These are phyloP conservation scores for Blumeriella jaapii DNA, from an alignment of 2,329 filamentous ascomycete species.

Conservation along the genomic window DNA sequence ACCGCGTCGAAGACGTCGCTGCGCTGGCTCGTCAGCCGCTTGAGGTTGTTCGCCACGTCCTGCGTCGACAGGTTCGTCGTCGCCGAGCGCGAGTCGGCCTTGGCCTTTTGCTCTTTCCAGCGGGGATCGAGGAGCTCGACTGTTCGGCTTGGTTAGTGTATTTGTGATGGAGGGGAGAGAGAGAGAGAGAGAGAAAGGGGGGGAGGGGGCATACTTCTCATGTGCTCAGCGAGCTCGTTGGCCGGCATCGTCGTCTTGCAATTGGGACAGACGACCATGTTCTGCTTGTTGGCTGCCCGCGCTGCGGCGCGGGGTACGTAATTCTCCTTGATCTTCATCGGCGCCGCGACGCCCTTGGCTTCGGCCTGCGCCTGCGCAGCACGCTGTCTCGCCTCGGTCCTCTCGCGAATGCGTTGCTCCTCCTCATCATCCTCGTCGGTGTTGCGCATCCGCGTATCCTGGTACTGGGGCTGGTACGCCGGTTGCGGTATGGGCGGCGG, in stretches of 20 bases:
- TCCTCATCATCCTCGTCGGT: constrained; percentile 48
- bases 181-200: constrained; percentile 1
- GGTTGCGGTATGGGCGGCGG: constrained; percentile 31
- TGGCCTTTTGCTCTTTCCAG: constrained; percentile 93
- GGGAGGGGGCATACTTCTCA: constrained; percentile 54
- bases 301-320: constrained; percentile 79
- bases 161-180: not conserved
- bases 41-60: constrained; percentile 88
- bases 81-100: constrained; percentile 71
- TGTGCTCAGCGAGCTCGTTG: constrained; percentile 81
- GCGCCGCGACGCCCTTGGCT: constrained; percentile 52
- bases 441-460: constrained; percentile 21
- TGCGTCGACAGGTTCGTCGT: constrained; percentile 77
- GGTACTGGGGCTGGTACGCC: constrained; percentile 26
- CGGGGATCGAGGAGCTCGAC: constrained; percentile 84
- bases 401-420: constrained; percentile 49
- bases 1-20: constrained; percentile 74
- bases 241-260: constrained; percentile 84
- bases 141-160: constrained; percentile 22
- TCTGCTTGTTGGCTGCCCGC: constrained; percentile 53
- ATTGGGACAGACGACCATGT: constrained; percentile 73
- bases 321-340: constrained; percentile 87
- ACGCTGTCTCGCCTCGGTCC: constrained; percentile 46
- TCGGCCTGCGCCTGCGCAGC: constrained; percentile 72
- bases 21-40: constrained; percentile 82